phyloP scores from a whole-genome alignment of 1,284 basidiomycete genomes.

The Agroathelia rolfsii region DNA sequence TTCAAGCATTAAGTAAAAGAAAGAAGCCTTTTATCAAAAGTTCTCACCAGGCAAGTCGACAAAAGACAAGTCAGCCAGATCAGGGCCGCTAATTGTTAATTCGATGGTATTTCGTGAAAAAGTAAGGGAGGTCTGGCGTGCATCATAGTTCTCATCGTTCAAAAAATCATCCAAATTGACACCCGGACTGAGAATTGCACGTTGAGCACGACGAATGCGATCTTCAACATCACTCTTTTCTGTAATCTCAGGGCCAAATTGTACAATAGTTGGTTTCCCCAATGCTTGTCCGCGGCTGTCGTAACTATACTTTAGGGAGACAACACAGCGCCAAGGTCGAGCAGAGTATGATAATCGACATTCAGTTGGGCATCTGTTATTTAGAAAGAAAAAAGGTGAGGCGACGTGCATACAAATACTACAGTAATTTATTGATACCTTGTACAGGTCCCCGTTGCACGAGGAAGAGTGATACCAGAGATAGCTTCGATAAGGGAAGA shows the following conservation, averaged over 20 bases:
- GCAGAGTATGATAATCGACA: conserved; percentile 35
- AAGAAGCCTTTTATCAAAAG: no score
- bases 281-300: conserved; percentile 18
- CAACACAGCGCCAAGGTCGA: conserved; percentile 38
- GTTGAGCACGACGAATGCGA: conserved; percentile 48
- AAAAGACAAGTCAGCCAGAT: conserved; percentile 36
- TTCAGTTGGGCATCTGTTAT: conserved; percentile 52
- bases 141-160: conserved; percentile 9
- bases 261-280: conserved; percentile 11
- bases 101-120: conserved; percentile 53
- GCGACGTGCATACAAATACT: no score
- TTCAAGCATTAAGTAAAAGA: conserved; percentile 1
- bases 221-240: conserved; percentile 35
- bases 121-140: conserved; percentile 18
- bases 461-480: conserved; percentile 15
- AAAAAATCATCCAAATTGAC: conserved; percentile 23
- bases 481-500: conserved; percentile 33
- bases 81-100: conserved; percentile 34
- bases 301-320: conserved; percentile 35
- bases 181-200: conserved; percentile 42
- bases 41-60: conserved; percentile 38
- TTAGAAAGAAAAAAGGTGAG: no score
- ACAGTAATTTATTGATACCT: conserved; percentile 7
- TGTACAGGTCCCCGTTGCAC: conserved; percentile 14
- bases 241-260: conserved; percentile 30